Conservation (phyloP, 1,139 yeast species). For the Pneumocystis jirovecii region DNA sequence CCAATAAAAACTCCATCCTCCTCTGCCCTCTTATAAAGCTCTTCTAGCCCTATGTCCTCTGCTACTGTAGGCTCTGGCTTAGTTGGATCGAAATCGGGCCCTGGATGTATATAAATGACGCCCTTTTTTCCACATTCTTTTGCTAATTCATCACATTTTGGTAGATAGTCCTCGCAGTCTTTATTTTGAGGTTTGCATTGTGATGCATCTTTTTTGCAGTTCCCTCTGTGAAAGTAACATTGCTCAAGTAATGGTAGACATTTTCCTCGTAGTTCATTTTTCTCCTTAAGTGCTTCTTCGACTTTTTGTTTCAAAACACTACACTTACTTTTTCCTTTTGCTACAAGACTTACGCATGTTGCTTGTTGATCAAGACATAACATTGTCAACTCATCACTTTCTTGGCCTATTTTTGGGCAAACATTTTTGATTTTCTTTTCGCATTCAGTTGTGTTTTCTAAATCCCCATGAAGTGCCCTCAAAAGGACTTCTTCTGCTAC, state of each 20-base stretch:
- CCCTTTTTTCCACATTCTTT: not conserved
- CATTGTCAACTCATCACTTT: not conserved
- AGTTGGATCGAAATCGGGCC: not conserved
- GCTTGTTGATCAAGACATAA: not conserved
- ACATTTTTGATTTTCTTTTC: not conserved
- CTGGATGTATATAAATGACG: not conserved
- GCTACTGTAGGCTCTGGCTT: not conserved
- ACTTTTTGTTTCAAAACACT: not conserved
- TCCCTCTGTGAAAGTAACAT: not conserved
- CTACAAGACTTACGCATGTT: not conserved
- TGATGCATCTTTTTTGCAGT: not conserved
- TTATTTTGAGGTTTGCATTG: too few species aligned
- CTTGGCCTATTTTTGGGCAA: not conserved
- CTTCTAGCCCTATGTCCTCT: not conserved
- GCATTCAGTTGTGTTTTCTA: not conserved
- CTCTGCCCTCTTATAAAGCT: not conserved
- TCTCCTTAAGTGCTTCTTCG: not conserved
- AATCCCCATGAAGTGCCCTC: not conserved
- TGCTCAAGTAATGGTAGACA: not conserved
- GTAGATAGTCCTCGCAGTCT: too few species aligned
- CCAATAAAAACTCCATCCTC: not conserved
- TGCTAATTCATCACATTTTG: not conserved
- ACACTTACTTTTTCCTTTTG: not conserved
- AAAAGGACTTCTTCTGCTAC: not conserved
- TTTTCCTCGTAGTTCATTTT: not conserved